These are phyloP conservation scores for Macrolepiota albuminosa DNA, from an alignment of 768 basidiomycete species.

Conservation along the genomic window DNA sequence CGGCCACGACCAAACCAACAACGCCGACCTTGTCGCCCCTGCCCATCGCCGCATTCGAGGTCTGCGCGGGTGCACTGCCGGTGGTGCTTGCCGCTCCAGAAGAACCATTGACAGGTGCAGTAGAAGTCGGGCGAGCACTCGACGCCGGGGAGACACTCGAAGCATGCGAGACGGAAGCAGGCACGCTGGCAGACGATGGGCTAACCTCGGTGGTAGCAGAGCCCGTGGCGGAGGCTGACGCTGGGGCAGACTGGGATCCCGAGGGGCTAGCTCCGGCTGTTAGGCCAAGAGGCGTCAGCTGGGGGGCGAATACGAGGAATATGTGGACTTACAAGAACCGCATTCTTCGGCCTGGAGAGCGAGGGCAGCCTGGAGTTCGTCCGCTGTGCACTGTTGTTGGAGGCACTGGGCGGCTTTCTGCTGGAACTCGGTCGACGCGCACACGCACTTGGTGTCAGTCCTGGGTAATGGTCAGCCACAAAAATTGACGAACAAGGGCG, in stretches of 20 bases:
- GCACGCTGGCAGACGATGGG: background rate
- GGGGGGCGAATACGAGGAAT: background rate
- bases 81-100: background rate
- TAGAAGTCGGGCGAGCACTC: background rate
- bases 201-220: background rate
- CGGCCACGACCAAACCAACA: background rate
- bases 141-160: background rate
- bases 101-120: background rate
- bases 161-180: background rate
- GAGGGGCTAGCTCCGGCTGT: background rate
- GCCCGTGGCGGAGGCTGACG: background rate
- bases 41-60: background rate
- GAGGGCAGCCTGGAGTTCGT: background rate
- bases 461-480: background rate
- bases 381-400: no score
- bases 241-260: background rate
- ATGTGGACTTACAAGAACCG: background rate
- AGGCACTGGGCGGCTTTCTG: no score
- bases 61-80: background rate
- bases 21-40: background rate
- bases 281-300: background rate
- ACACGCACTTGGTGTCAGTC: background rate
- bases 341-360: background rate
- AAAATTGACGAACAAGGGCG: background rate
- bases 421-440: no score